Conservation (phyloP, 2,329 filamentous ascomycete genomes). For the Sarocladiaceae sp. region DNA sequence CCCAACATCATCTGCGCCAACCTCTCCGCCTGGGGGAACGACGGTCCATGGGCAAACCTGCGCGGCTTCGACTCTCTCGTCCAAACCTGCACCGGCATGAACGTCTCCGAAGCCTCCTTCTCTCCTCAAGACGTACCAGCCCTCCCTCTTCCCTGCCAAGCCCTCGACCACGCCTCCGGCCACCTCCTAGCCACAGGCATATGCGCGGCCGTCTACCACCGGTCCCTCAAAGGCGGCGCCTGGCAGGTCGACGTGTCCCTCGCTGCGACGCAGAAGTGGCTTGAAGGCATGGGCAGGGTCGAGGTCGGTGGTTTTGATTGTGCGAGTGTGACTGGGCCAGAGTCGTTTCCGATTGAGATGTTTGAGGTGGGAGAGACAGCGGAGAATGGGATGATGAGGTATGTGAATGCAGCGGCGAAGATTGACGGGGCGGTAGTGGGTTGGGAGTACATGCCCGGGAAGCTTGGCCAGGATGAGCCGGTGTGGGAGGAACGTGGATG, state of each 20-base stretch:
- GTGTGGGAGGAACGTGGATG: background rate
- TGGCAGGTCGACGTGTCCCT: constrained; percentile 40
- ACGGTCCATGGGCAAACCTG: constrained; percentile 32
- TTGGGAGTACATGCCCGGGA: constrained; percentile 5
- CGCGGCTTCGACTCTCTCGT: constrained; percentile 47
- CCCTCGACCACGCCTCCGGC: constrained; percentile 48
- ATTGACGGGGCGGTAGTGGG: constrained; percentile 1
- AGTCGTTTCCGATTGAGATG: background rate
- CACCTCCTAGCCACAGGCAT: constrained; percentile 50
- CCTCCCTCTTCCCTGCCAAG: constrained; percentile 44
- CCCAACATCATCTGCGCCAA: constrained; percentile 43
- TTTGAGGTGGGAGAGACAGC: constrained; percentile 1
- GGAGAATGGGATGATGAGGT: constrained; percentile 3
- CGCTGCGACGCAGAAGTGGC: constrained; percentile 44
- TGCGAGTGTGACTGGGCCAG: constrained; percentile 14
- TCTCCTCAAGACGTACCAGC: constrained; percentile 31
- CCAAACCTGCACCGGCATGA: constrained; percentile 50
- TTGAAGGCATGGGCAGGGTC: constrained; percentile 43
- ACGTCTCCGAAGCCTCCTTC: constrained; percentile 46
- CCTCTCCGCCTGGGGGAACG: constrained; percentile 44
- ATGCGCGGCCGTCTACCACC: constrained; percentile 42
- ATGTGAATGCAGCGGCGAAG: background rate
- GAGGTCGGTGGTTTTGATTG: constrained; percentile 32
- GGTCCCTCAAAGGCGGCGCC: constrained; percentile 30
- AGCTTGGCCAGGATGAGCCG: background rate